Evolutionary conservation across 1,284 basidiomycete species (phyloP), one percentile per base, ranked within the genome.

Genomic region (Austropuccinia psidii): DNA sequence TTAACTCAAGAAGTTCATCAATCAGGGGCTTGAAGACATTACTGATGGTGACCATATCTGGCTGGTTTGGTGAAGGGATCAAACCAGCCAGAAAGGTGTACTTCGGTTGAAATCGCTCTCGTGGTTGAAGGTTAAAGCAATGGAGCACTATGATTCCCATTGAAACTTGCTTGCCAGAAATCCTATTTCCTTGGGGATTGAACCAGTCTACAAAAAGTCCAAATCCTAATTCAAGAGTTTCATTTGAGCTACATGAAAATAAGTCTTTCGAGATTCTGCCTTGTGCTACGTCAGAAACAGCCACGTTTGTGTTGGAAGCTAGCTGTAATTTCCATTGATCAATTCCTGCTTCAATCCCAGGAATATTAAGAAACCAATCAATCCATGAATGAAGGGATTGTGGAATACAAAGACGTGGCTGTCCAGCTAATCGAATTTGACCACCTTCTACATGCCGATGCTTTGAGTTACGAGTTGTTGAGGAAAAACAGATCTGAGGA

Each of bases 331-430:
- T n/a, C 61, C 61, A 64, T 17, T 64, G 21, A 43, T 64, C 61
- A 64, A 64, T 64, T 43, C 39, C 19, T 15, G 43, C 17, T 47
- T 64, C 61, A 64, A 47, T 47, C n/a, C 47, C 17, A 31, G 39
- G 61, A 8, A 64, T n/a, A 43, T 37, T 45, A 17, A 64, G 41
- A 15, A 64, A 64, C 61, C 61, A 64, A 2, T 6, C 19, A 61
- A 61, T 27, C 58, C 58, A 61, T 6, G 19, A 27, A 35, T 33
- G 27, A 61, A 61, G 21, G 8, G n/a, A 37, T 64, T 64, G 61
- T 24, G 41, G 43, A 6, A 31, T 45, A 47, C 43, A 64, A 17
- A 43, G n/a, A n/a, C n/a, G n/a, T n/a, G n/a, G n/a, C n/a, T n/a
- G n/a, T n/a, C n/a, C n/a, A n/a, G n/a, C n/a, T n/a, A n/a, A n/a